Evolutionary conservation across 805 yeast genomes (phyloP).

Genomic region (Yamadazyma sp.): DNA sequence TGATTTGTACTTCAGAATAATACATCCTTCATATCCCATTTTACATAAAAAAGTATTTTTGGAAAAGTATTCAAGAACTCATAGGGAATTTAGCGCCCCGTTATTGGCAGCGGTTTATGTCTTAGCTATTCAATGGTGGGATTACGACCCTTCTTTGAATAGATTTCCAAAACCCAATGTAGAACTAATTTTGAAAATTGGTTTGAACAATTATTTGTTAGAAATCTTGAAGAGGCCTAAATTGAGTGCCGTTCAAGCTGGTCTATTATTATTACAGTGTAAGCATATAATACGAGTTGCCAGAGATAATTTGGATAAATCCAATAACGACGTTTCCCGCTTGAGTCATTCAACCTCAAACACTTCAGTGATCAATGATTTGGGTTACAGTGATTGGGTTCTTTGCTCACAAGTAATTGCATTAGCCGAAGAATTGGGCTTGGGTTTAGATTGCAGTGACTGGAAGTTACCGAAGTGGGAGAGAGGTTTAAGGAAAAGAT

Average conservation of each 20-base stretch:
- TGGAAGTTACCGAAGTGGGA: conserved; percentile 98
- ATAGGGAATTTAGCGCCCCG: conserved; percentile 89
- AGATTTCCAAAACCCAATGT: conserved; percentile 79
- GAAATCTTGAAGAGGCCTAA: conserved; percentile 85
- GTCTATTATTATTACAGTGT: conserved; percentile 71
- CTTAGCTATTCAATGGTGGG: conserved; percentile 93
- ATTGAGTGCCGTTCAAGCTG: conserved; percentile 89
- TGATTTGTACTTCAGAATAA: conserved; percentile 76
- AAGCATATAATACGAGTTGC: conserved; percentile 34
- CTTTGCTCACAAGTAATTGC: conserved; percentile 84
- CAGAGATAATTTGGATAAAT: conserved; percentile 8
- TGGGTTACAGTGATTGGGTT: conserved; percentile 73
- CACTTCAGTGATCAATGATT: conserved; percentile 22
- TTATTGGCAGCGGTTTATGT: conserved; percentile 86
- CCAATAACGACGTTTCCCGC: neutral
- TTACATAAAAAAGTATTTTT: conserved; percentile 86
- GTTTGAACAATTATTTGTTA: conserved; percentile 66
- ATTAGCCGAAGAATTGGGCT: conserved; percentile 83
- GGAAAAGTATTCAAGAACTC: conserved; percentile 88
- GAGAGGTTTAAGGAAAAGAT: conserved; percentile 75
- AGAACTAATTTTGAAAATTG: conserved; percentile 41
- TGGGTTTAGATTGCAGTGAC: conserved; percentile 83
- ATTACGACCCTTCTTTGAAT: conserved; percentile 72
- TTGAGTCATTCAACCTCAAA: conserved; percentile 1
- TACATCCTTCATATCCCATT: conserved; percentile 91